Evolutionary conservation across 495 filamentous ascomycete genomes (phyloP).

Genomic region (Hypomontagnella submonticulosa): DNA sequence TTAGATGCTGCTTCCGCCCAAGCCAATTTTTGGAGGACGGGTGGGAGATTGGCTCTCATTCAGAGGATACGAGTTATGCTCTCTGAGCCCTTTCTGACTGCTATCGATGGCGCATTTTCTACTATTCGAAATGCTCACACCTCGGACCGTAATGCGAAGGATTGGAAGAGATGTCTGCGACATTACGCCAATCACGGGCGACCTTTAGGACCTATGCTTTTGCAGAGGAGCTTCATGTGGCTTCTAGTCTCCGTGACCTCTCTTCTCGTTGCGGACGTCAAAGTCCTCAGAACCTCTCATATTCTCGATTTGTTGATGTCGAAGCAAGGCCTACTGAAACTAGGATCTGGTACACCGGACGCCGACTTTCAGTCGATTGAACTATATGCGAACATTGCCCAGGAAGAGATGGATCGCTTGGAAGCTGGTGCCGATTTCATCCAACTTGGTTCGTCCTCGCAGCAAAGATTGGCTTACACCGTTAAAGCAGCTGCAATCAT

Average conservation of each 20-base stretch:
- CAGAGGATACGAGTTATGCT: slow-evolving; percentile 75
- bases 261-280: slow-evolving; percentile 70
- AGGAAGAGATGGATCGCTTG: slow-evolving; percentile 84
- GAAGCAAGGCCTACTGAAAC: slow-evolving; percentile 51
- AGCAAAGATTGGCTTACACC: slow-evolving; percentile 85
- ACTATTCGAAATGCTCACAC: slow-evolving; percentile 75
- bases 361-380: slow-evolving; percentile 70
- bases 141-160: slow-evolving; percentile 62
- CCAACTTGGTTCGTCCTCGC: slow-evolving; percentile 82
- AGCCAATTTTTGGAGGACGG: slow-evolving; percentile 79
- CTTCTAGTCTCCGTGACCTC: slow-evolving; percentile 84
- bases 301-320: slow-evolving; percentile 82
- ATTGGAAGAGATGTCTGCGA: slow-evolving; percentile 86
- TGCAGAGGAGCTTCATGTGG: slow-evolving; percentile 86
- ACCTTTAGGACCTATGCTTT: slow-evolving; percentile 89
- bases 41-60: slow-evolving; percentile 76
- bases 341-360: slow-evolving; percentile 54
- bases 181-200: slow-evolving; percentile 82
- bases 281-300: slow-evolving; percentile 67
- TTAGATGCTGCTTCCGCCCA: slow-evolving; percentile 80
- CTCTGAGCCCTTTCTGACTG: slow-evolving; percentile 82
- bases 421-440: slow-evolving; percentile 91
- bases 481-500: slow-evolving; percentile 85
- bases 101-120: slow-evolving; percentile 87
- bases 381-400: slow-evolving; percentile 76